Base-by-base conservation (phyloP, 768 basidiomycete genomes). In the Leccinum pellstonianum region DNA sequence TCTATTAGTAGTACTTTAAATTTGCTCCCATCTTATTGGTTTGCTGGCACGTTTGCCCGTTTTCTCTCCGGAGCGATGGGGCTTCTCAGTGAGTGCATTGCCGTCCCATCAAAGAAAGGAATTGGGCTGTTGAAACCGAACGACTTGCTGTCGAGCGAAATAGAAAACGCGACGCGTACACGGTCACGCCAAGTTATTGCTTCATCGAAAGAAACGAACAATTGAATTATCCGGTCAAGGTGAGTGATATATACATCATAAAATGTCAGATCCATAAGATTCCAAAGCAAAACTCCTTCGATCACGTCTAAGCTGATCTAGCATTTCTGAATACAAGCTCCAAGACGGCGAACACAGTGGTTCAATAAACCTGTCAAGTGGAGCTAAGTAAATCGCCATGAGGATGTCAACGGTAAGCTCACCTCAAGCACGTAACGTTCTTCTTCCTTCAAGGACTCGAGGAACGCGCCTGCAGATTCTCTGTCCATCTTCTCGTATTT, bases 381-480 rank as follows among this genome's bases (percentile, higher is more conserved):
- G 31, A 49, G 15, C 35, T 68, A 15, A 66, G 59, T 29, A 52
- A 19, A 37, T 50, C n/a, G 21, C 17, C 31, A 29, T 5, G 17
- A 27, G 23, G 2, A 50, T 49, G 35, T 9, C 41, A 37, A 17
- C 1, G 14, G 37, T 23, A 17, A 52, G 46, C 21, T 56, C 57
- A 75, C 97, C 84, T 99, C 97, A 23, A 98, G 83, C 9, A 99
- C 94, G 75, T 98, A 99, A 49, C 96, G 88, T 75, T 98, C 97
- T 67, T 95, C 93, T 73, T 95, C 96, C 78, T 99, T 97, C 68
- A 95, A 75, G 49, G 86, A 79, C 77, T 98, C 95, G 29, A 99
- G 77, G 73, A 87, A 94, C 55, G 83, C 83, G 41, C 88, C 91
- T 3, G 96, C 97, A 38, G 79, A 72, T 57, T 83, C 80, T 49